Evolutionary conservation across 192 early-diverging fungal species (phyloP), one percentile per base, ranked within the genome.

Genomic region (Jimgerdemannia flammicorona): DNA sequence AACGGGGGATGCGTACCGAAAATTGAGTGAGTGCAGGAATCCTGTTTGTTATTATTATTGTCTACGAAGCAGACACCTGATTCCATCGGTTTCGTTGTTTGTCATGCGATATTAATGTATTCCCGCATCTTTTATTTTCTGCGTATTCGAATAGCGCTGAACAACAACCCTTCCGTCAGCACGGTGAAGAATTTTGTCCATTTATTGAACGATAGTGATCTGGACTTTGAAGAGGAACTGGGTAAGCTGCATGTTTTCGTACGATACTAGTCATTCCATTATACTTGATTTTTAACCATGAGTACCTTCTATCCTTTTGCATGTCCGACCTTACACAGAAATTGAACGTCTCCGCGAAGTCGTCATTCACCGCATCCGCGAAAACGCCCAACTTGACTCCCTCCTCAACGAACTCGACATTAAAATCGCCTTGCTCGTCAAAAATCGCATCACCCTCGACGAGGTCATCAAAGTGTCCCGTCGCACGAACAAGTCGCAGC

Each of bases 391-490:
- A 44, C 85, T 90, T 4, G 93, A 96, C 67, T 76, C 82, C 3
- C 88, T 95, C 40, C 78, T 99, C 9, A 95, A 90, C 77, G 93
- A 96, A 59, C 85, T 99, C 2, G 98, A 99, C 75, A 90, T 96
- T 73, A 98, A 99, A 80, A 98, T 99, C 78, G 95, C 97, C 4
- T 86, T 99, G 40, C 87, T 99, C 18, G 91, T 99, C 64, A 94
- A 95, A 77, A 99, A 99, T 84, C 89, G 93, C 44, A 97, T 98
- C 69, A 90, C 96, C 18, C 85, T 99, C 63, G 97, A 99, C 67
- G 98, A 99, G 83, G 95, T 99, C 3, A 83, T 96, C 73, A 85
- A 83, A 44, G 74, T 82, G 1, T 84, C 84, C 0, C 76, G 76
- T 40, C 86, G 82, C 70, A 76, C 70, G 66, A 72, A 76, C 20